A percentile compares a stretch with the other conserved stretches of the same genome.
These are phyloP conservation scores for Clarireedia homoeocarpa DNA, from an alignment of 2,329 filamentous ascomycete genomes.

Conservation along the genomic window DNA sequence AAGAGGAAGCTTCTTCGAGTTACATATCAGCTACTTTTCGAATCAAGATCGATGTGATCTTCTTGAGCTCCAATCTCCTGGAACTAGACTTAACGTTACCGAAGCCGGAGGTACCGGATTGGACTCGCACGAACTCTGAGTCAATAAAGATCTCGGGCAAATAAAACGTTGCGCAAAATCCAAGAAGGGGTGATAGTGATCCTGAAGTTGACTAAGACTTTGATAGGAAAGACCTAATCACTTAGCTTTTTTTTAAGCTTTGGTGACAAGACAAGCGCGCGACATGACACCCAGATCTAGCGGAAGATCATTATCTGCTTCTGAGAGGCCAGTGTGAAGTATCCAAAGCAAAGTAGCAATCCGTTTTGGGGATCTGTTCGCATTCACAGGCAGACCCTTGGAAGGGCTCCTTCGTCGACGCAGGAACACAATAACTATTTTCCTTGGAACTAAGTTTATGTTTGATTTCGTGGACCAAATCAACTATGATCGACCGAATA, in stretches of 20 bases:
- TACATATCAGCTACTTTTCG: conserved; percentile 10
- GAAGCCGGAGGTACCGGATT: conserved; percentile 16
- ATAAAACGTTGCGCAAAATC: conserved; percentile 13
- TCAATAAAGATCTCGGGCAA: conserved; percentile 16
- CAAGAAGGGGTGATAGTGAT: neutral
- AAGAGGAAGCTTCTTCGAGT: conserved; percentile 4
- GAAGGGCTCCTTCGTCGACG: conserved; percentile 4
- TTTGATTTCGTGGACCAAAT: conserved; percentile 5
- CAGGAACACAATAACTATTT: conserved; percentile 8
- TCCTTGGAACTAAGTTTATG: conserved; percentile 4
- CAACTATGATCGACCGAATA: conserved; percentile 8
- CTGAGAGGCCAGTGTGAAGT: neutral
- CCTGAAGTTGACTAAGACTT: conserved; percentile 5
- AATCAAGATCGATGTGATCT: conserved; percentile 14
- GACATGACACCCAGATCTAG: conserved; percentile 13
- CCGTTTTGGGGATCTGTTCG: conserved; percentile 9
- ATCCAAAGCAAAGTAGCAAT: conserved; percentile 8
- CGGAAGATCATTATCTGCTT: neutral
- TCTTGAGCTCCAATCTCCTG: conserved; percentile 15
- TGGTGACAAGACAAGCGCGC: conserved; percentile 11
- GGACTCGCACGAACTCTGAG: conserved; percentile 14
- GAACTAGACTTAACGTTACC: conserved; percentile 18
- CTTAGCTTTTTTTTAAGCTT: conserved; percentile 18
- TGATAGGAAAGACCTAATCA: conserved; percentile 11
- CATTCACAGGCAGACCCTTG: conserved; percentile 5